Conservation (phyloP, 345 rosid species). For the Jatropha curcas region DNA sequence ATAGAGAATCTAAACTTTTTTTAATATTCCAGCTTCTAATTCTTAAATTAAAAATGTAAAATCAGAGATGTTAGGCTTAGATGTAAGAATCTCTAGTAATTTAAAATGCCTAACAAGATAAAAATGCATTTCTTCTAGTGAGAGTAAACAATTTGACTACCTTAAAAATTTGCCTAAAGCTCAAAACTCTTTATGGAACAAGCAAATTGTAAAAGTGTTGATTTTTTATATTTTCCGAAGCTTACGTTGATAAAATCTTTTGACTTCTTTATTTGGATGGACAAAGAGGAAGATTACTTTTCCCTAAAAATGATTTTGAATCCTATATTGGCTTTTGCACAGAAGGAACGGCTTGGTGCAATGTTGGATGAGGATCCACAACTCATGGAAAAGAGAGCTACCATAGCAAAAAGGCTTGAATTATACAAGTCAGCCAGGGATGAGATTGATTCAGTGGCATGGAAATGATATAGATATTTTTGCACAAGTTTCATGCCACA, state of each 20-base stretch:
- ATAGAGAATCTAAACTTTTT: no score
- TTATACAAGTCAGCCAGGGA: conserved; percentile 96
- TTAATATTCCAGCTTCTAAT: no score
- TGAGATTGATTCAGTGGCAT: conserved; percentile 89
- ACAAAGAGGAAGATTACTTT: not conserved
- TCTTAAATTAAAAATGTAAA: no score
- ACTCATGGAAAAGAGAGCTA: conserved; percentile 79
- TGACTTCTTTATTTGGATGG: no score
- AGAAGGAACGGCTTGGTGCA: conserved; percentile 87
- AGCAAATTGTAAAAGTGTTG: not conserved
- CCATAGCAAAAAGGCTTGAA: conserved; percentile 82
- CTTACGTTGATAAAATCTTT: no score
- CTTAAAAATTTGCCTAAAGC: no score
- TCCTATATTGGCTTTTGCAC: conserved; percentile 13
- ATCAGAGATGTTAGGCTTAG: no score
- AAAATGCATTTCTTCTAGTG: no score
- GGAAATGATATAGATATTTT: conserved; percentile 62
- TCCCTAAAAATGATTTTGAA: not conserved
- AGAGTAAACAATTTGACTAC: no score
- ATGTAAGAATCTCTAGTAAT: no score
- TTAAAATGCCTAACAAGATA: no score
- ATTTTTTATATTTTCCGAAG: not conserved
- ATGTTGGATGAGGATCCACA: conserved; percentile 99
- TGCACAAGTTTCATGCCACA: not conserved
- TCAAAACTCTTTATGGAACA: no score